Evolutionary conservation across 257 asterid genomes (phyloP).

Genomic region (Capsicum rhomboideum): DNA sequence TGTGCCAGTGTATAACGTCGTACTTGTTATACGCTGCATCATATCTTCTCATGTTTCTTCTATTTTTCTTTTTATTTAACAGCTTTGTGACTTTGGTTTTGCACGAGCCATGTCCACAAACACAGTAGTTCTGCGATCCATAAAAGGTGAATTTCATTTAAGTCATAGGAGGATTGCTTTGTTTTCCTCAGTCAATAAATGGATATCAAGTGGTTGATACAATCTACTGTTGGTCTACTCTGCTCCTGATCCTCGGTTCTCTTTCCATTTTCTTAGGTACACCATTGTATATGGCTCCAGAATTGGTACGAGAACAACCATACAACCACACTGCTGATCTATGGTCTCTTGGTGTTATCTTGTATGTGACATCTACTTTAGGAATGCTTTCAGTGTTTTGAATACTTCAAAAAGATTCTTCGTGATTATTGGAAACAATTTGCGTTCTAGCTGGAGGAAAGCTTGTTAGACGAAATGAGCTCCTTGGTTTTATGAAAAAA

Average conservation of each 20-base stretch:
- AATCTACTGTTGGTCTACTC: conserved; percentile 6
- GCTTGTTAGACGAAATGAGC: neutral
- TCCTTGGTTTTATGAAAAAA: neutral
- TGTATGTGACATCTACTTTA: conserved; percentile 45
- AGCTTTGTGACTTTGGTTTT: conserved; percentile 97
- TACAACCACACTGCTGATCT: conserved; percentile 98
- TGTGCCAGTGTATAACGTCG: neutral
- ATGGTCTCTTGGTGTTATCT: conserved; percentile 99
- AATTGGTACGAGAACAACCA: conserved; percentile 98
- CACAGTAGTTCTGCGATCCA: conserved; percentile 91
- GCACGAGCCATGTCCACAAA: conserved; percentile 98
- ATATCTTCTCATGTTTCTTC: conserved; percentile 2
- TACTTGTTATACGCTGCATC: neutral
- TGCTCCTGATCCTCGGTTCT: conserved; percentile 12
- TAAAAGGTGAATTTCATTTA: conserved; percentile 50
- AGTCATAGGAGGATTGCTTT: neutral
- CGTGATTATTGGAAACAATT: neutral
- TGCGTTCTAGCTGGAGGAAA: neutral
- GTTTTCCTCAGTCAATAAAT: neutral
- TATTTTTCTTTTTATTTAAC: conserved; percentile 15
- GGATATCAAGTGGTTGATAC: neutral
- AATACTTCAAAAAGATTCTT: neutral
- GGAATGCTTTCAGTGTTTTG: neutral
- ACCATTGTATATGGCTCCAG: conserved; percentile 99
- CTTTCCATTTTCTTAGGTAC: conserved; percentile 50